Conservation (phyloP, 371 early-diverging fungal species). For the Encephalitozoon intestinalis region DNA sequence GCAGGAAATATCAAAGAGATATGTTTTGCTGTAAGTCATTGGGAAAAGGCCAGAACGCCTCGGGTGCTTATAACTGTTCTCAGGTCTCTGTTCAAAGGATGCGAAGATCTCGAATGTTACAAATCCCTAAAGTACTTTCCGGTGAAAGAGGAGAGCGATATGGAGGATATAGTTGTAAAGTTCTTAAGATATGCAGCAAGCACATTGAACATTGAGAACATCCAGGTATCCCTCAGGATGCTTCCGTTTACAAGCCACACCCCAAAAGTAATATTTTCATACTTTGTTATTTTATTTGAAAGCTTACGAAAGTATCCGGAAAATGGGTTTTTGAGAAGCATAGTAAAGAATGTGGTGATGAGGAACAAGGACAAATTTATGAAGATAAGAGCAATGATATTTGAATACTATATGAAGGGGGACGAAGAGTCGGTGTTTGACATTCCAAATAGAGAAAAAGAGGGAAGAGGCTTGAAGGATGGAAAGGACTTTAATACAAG, state of each 20-base stretch:
- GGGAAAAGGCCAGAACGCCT: neutral
- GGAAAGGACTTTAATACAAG: neutral
- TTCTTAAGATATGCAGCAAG: neutral
- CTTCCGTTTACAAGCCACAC: neutral
- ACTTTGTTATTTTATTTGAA: constrained; percentile 12
- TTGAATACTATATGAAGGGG: neutral
- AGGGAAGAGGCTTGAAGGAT: neutral
- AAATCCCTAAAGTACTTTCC: neutral
- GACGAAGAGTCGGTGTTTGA: neutral
- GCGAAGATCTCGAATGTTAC: neutral
- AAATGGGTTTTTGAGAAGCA: neutral
- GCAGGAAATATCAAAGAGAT: neutral
- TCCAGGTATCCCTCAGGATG: neutral
- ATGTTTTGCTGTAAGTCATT: neutral
- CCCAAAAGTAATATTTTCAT: neutral
- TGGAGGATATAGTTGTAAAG: neutral
- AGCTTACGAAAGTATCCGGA: neutral
- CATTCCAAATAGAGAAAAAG: neutral
- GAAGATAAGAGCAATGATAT: constrained; percentile 7
- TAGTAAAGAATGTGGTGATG: neutral
- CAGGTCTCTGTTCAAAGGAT: neutral
- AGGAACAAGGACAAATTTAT: constrained; percentile 2
- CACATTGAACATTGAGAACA: neutral
- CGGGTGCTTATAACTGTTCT: neutral
- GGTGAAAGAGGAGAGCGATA: neutral